Evolutionary conservation across 192 early-diverging fungal species (phyloP), one percentile per base, ranked within the genome.

Genomic region (Coemansia sp.): DNA sequence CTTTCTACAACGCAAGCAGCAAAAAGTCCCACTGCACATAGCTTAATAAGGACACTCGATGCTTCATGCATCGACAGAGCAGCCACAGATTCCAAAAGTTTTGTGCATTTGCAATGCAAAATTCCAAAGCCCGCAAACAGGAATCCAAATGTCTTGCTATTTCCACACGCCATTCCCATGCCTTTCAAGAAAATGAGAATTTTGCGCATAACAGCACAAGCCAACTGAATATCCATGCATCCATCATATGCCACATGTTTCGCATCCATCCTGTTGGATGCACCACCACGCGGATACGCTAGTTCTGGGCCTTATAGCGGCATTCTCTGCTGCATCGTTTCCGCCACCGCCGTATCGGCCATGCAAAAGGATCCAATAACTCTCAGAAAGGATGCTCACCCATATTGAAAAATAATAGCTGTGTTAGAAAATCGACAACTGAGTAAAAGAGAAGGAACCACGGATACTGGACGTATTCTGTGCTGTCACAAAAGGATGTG

Each of bases 361-460:
- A 54, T 25, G 51, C 6, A 25, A 54, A 4, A 11, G 51, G 25
- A 14, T 32, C 32, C 32, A 32, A 17, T 22, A 25, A 22, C 51
- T 19, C 4, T 59, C 39, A 61, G 20, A 54, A 64, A 68, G 66
- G 72, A 74, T 68, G 66, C 72, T 68, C 53, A 75, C 73, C 73
- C 73, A 75, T 75, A 17, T 59, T 74, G 61, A 64, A 48, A 58
- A 62, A 67, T 74, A 68, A 49, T 62, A 63, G 61, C 45, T 56
- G 58, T 49, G 64, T 68, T 61, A 55, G 65, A 65, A 75, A 69
- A 63, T 65, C 42, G 71, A 67, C 64, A 50, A 61, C 64, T 60
- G 60, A 66, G 70, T 67, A 62, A 67, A 67, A 72, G 71, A 72
- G 63, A 72, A 55, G 43, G 65, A 67, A 13, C 56, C 67, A 42